Conservation (phyloP, 768 basidiomycete genomes). For the Naganishia vaughanmartiniae region DNA sequence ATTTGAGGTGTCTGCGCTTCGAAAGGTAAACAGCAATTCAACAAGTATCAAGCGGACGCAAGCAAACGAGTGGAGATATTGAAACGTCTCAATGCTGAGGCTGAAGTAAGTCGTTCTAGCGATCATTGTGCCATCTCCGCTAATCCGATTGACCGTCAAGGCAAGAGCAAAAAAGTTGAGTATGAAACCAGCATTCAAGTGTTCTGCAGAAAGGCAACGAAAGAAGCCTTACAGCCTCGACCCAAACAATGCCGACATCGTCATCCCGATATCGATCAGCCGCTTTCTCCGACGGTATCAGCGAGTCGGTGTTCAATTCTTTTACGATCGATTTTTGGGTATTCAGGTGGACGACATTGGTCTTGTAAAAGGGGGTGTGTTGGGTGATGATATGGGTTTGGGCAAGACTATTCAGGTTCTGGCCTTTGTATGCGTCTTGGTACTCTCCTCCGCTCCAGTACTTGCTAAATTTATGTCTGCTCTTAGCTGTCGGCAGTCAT, state of each 20-base stretch:
- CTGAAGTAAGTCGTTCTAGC: constrained; percentile 2
- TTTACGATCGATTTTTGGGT: constrained; percentile 66
- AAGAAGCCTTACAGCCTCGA: constrained; percentile 36
- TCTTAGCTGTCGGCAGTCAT: constrained; percentile 86
- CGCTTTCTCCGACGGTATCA: constrained; percentile 87
- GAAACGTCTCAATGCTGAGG: not conserved
- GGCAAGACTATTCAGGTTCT: constrained; percentile 88
- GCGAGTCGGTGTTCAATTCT: constrained; percentile 76
- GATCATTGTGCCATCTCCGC: no score
- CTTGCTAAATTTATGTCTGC: constrained; percentile 58
- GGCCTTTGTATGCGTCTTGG: constrained; percentile 40
- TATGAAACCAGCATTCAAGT: constrained; percentile 30
- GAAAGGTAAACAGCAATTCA: not conserved
- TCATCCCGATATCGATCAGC: constrained; percentile 61
- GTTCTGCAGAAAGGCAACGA: constrained; percentile 17
- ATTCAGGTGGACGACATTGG: constrained; percentile 17
- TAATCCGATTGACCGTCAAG: not conserved
- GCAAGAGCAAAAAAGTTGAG: constrained; percentile 8
- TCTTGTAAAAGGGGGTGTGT: constrained; percentile 68
- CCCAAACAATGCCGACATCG: constrained; percentile 31
- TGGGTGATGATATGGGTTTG: constrained; percentile 95
- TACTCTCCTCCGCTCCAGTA: not conserved
- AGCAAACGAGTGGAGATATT: no score
- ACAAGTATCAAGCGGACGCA: not conserved
- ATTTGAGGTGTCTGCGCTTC: not conserved